These are phyloP conservation scores for Tephrocybe sp. DNA, from an alignment of 768 basidiomycete species.

Conservation along the genomic window DNA sequence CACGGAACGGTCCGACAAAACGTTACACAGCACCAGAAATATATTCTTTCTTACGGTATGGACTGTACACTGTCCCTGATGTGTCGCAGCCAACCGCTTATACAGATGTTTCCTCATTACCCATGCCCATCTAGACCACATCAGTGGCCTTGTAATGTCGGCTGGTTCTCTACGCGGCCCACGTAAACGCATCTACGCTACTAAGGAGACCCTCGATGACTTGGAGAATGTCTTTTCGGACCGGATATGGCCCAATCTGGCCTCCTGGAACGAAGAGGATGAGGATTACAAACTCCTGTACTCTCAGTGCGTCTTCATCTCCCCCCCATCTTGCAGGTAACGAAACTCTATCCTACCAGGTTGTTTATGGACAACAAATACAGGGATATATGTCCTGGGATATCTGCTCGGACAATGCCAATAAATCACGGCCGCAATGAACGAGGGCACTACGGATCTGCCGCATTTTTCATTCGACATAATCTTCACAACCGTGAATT, in stretches of 20 bases:
- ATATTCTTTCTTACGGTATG: constrained; percentile 53
- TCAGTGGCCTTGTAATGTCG: constrained; percentile 75
- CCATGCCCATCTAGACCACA: constrained; percentile 91
- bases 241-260: constrained; percentile 83
- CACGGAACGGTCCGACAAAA: constrained; percentile 21
- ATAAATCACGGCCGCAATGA: constrained; percentile 69
- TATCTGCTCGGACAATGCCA: constrained; percentile 67
- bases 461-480: constrained; percentile 84
- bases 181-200: constrained; percentile 62
- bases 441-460: constrained; percentile 61
- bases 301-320: constrained; percentile 48
- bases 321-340: constrained; percentile 7
- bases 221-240: constrained; percentile 74
- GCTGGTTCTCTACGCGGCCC: constrained; percentile 71
- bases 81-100: constrained; percentile 3
- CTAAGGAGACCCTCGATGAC: constrained; percentile 60
- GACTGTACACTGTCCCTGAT: background rate
- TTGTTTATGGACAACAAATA: constrained; percentile 54
- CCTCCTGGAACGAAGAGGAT: constrained; percentile 66
- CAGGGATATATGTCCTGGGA: constrained; percentile 43
- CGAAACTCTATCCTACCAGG: constrained; percentile 27
- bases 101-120: constrained; percentile 79
- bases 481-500: constrained; percentile 64
- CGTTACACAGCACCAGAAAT: constrained; percentile 44
- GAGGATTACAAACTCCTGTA: constrained; percentile 61